Evolutionary conservation across 2,329 filamentous ascomycete species (phyloP).

Genomic region (Coniella vitis): DNA sequence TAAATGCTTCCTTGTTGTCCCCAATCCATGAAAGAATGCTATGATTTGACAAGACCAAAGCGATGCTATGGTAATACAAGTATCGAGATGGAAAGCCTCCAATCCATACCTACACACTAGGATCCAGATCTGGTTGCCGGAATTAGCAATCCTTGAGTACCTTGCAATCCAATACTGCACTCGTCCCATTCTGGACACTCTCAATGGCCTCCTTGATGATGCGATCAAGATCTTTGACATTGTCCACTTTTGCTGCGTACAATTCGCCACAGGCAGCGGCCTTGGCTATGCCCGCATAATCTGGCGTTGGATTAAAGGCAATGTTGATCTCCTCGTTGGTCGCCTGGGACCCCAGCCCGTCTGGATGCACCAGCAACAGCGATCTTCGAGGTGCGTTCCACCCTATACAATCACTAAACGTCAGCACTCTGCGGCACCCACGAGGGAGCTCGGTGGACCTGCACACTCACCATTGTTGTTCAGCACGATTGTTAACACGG

Average conservation of each 20-base stretch:
- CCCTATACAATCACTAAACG: background rate
- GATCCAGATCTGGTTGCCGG: background rate
- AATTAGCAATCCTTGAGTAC: conserved; percentile 37
- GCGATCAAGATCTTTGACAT: conserved; percentile 37
- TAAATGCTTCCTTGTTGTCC: no score
- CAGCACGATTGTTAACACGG: conserved; percentile 41
- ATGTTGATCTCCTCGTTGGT: conserved; percentile 59
- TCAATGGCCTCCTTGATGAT: conserved; percentile 44
- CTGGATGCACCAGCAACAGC: conserved; percentile 50
- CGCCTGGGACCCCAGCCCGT: conserved; percentile 46
- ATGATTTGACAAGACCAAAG: no score
- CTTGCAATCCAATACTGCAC: conserved; percentile 48
- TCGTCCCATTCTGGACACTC: conserved; percentile 41
- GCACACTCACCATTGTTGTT: conserved; percentile 41
- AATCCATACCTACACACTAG: no score
- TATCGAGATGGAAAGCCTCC: no score
- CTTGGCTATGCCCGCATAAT: conserved; percentile 55
- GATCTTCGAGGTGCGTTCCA: conserved; percentile 45
- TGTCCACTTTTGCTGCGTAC: conserved; percentile 41
- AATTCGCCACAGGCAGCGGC: conserved; percentile 50
- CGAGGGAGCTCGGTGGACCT: no score
- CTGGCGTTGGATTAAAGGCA: conserved; percentile 50
- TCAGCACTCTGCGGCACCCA: background rate
- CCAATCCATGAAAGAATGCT: no score
- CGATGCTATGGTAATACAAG: no score